Evolutionary conservation across 2,329 filamentous ascomycete genomes (phyloP).

Genomic region (Graphiopsis chlorocephala): DNA sequence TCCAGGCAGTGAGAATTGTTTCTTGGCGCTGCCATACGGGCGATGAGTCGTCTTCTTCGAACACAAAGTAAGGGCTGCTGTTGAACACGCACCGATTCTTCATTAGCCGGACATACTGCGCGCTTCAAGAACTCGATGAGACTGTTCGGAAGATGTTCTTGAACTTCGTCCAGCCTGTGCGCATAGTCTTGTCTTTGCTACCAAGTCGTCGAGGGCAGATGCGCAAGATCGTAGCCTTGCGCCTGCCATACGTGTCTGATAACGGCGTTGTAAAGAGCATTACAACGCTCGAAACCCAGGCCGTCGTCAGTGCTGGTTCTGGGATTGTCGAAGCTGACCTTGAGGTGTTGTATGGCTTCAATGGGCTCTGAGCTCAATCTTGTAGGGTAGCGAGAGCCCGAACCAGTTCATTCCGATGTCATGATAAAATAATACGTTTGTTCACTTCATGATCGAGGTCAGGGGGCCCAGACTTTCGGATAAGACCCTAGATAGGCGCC

Average conservation of each 20-base stretch:
- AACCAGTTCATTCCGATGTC: neutral
- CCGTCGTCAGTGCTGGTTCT: neutral
- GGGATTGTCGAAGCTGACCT: neutral
- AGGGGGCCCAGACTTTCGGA: neutral
- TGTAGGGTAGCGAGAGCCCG: neutral
- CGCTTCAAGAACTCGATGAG: constrained; percentile 2
- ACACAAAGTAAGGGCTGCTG: neutral
- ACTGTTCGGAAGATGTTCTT: neutral
- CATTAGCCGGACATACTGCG: neutral
- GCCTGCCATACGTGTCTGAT: constrained; percentile 6
- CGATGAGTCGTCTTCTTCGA: neutral
- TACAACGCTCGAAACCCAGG: neutral
- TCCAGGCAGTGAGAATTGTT: constrained; percentile 4
- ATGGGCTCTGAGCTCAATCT: neutral
- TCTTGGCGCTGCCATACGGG: constrained; percentile 2
- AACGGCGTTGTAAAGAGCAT: neutral
- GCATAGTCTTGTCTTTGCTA: neutral
- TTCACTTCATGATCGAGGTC: too few relatives aligned
- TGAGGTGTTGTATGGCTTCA: neutral
- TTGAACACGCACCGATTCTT: neutral
- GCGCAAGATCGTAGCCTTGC: neutral
- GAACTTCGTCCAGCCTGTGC: neutral
- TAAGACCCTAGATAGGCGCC: neutral
- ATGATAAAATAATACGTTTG: neutral
- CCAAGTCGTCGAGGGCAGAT: neutral